phyloP scores from a whole-genome alignment of 768 basidiomycete species.

The Mycena rosella region DNA sequence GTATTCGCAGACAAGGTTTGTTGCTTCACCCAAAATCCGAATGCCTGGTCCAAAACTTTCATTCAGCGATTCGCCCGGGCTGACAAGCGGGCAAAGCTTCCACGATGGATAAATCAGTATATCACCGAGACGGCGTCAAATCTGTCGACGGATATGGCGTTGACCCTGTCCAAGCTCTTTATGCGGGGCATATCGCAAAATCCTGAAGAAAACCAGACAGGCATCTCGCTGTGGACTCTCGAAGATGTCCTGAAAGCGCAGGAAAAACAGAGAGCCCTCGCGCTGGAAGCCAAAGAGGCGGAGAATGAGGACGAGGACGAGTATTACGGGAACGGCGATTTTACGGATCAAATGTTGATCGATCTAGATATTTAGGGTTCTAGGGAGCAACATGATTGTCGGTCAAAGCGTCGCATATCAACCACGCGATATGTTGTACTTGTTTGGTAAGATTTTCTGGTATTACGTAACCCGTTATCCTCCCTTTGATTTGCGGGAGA shows the following conservation, averaged over 20 bases:
- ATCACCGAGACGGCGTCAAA: slow-evolving; percentile 99
- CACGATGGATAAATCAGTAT: slow-evolving; percentile 99
- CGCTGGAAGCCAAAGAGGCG: slow-evolving; percentile 58
- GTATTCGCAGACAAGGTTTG: slow-evolving; percentile 97
- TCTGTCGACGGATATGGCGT: slow-evolving; percentile 97
- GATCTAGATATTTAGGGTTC: slow-evolving; percentile 63
- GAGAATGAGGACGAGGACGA: slow-evolving; percentile 64
- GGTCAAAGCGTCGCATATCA: slow-evolving; percentile 10
- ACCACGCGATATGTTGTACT: neutral
- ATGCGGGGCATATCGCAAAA: slow-evolving; percentile 99
- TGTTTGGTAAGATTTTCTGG: no score
- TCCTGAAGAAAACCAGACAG: slow-evolving; percentile 95
- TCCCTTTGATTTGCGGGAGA: no score
- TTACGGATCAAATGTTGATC: slow-evolving; percentile 72
- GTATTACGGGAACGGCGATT: slow-evolving; percentile 74
- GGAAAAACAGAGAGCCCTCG: slow-evolving; percentile 79
- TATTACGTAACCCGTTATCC: no score
- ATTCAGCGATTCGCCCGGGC: slow-evolving; percentile 89
- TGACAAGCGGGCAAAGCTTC: slow-evolving; percentile 95
- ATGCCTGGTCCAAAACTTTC: slow-evolving; percentile 7
- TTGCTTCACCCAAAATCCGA: slow-evolving; percentile 5
- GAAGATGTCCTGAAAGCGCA: slow-evolving; percentile 92
- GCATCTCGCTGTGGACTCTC: slow-evolving; percentile 94
- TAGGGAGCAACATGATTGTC: no score
- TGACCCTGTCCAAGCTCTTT: slow-evolving; percentile 94